Evolutionary conservation across 2,329 filamentous ascomycete genomes (phyloP).

Genomic region (Apiospora arundinis): DNA sequence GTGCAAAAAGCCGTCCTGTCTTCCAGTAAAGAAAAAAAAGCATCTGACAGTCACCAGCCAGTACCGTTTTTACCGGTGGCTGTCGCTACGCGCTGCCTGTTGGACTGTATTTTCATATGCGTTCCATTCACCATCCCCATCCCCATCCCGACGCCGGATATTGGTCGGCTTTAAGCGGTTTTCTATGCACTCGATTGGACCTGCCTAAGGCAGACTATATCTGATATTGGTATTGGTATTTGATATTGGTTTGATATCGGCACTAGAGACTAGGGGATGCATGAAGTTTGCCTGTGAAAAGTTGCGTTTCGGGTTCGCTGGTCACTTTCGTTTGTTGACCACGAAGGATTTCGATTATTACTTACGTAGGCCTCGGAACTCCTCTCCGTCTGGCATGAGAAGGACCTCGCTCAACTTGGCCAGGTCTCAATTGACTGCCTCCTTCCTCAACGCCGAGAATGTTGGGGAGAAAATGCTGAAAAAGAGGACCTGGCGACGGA

Average conservation of each 20-base stretch:
- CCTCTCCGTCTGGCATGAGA: background rate
- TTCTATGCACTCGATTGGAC: background rate
- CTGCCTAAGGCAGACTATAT: conserved; percentile 6
- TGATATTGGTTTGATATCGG: no score
- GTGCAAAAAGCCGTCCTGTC: background rate
- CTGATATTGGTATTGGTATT: background rate
- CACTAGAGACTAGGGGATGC: background rate
- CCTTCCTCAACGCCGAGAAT: conserved; percentile 3
- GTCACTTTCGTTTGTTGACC: background rate
- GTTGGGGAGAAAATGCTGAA: conserved; percentile 2
- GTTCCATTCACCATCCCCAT: background rate
- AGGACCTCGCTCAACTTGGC: no score
- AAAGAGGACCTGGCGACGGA: background rate
- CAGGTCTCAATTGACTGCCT: background rate
- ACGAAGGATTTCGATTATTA: background rate
- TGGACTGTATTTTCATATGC: conserved; percentile 7
- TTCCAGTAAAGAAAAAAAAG: background rate
- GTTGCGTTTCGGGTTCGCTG: background rate
- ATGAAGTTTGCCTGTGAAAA: background rate
- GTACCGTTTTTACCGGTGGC: conserved; percentile 14
- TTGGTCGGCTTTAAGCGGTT: background rate
- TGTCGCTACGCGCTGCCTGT: background rate
- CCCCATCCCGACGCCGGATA: background rate
- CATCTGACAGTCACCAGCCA: conserved; percentile 16
- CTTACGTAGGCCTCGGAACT: background rate